Base-by-base conservation (phyloP, 345 rosid genomes). In the Mangifera indica region DNA sequence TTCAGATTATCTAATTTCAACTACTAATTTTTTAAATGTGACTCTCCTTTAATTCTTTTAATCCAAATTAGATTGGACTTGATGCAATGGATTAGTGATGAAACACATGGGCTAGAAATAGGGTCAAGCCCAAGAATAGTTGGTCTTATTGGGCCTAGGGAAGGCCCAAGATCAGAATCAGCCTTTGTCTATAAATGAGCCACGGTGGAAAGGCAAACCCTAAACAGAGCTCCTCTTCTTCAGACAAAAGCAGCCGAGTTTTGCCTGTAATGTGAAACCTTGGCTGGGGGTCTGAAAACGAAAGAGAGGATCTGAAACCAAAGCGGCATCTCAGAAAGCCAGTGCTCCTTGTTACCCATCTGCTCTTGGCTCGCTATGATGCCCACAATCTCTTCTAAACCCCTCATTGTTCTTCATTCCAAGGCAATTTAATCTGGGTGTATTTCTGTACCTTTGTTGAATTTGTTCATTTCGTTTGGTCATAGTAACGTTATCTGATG, bases 321-420 rank as follows among this genome's bases (percentile, higher is more conserved):
- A 70, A 70, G 18, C 17, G 73, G 53, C 73, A 57, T 57, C 73
- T 44, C 73, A 70, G 73, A 70, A 70, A 70, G 73, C 73, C 64
- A 45, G 64, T 40, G 42, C 63, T 45, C 15, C 20, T 59, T 25
- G 48, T 34, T 5, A 0, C 55, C 25, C 65, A 58, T 58, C 64
- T 25, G 73, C 56, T 45, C 73, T 57, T 58, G 73, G 73, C 73
- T 69, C 65, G 73, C 64, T 69, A 57, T 58, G 73, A 59, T 69
- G 73, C 65, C 55, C 17, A 69, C 71, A 67, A 34, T 14, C 15
- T 63, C 3, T 1, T 46, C n/a, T 48, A 3, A 18, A 13, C 14
- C 1, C 7, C 20, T 11, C 6, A 1, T 11, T 15, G n/a, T 17
- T 37, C 15, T 5, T 17, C 6, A 0, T 17, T 22, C 10, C 1